Conservation (phyloP, 352 stramenopile genomes). For the Phytophthora pini region DNA sequence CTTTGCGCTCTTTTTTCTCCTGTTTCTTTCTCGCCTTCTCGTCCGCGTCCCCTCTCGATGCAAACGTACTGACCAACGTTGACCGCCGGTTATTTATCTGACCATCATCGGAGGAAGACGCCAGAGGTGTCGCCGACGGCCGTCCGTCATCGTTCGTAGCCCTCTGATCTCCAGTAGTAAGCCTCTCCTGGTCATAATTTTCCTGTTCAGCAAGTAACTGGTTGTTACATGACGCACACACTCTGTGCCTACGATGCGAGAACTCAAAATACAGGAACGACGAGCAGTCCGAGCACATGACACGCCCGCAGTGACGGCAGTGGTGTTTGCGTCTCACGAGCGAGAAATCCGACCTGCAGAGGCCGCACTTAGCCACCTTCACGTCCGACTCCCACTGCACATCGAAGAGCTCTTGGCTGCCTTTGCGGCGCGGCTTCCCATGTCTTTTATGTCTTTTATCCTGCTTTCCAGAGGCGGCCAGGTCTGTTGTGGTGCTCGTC, state of each 20-base stretch:
- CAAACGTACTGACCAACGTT: constrained; percentile 16
- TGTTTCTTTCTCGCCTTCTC: constrained; percentile 28
- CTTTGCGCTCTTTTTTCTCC: constrained; percentile 19
- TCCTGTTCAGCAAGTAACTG: constrained; percentile 34
- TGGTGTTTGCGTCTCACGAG: constrained; percentile 79
- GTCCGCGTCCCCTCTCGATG: constrained; percentile 10
- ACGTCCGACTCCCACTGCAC: constrained; percentile 69
- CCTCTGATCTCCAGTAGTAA: not conserved
- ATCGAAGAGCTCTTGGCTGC: constrained; percentile 69
- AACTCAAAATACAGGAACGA: constrained; percentile 67
- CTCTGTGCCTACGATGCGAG: constrained; percentile 69
- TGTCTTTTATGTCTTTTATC: constrained; percentile 20
- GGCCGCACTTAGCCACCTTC: constrained; percentile 47
- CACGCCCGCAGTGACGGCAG: constrained; percentile 73
- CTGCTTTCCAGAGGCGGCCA: constrained; percentile 16
- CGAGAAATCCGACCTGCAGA: constrained; percentile 71
- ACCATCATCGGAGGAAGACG: constrained; percentile 7
- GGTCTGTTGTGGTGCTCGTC: constrained; percentile 29
- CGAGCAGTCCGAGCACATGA: constrained; percentile 84
- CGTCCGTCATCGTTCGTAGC: constrained; percentile 10
- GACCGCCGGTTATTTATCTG: constrained; percentile 10
- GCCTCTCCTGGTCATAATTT: constrained; percentile 30
- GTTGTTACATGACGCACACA: constrained; percentile 58
- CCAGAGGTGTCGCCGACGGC: constrained; percentile 7
- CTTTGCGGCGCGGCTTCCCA: constrained; percentile 44